Evolutionary conservation across 768 basidiomycete genomes (phyloP).

Genomic region (Fomitopsis serialis): DNA sequence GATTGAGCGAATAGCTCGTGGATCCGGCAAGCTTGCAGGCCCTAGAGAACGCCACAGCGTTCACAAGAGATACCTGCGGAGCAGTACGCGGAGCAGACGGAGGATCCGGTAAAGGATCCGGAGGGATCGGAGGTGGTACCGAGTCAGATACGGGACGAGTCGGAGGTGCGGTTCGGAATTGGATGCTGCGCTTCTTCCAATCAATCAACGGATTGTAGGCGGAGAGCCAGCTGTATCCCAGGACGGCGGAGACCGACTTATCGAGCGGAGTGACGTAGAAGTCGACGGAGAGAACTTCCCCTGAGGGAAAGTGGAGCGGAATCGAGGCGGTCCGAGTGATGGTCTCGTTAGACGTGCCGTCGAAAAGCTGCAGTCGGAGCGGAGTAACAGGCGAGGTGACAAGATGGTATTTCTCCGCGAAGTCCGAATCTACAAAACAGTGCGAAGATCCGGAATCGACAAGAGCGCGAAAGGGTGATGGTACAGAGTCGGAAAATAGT

Average conservation of each 20-base stretch:
- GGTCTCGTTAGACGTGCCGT: slow-evolving; percentile 2
- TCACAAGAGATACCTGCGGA: not conserved
- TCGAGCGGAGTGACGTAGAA: slow-evolving; percentile 3
- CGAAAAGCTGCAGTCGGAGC: not conserved
- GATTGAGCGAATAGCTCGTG: not conserved
- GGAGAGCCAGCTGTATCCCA: not conserved
- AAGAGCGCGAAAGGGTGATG: not conserved
- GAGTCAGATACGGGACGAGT: not conserved
- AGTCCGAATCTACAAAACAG: slow-evolving; percentile 1
- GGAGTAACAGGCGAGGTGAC: not conserved
- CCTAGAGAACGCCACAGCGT: not conserved
- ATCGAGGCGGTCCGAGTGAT: not conserved
- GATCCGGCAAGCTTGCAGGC: not conserved
- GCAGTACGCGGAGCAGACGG: not conserved
- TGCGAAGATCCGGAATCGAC: slow-evolving; percentile 4
- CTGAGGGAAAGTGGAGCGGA: slow-evolving; percentile 3
- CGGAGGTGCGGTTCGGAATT: not conserved
- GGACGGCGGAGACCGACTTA: not conserved
- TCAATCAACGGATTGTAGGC: not conserved
- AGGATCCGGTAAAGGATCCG: not conserved
- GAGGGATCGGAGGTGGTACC: not conserved
- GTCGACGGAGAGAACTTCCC: too few species aligned
- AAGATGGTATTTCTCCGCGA: not conserved
- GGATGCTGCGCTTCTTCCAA: not conserved
- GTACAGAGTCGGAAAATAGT: not conserved